Percentiles rank a stretch among this genome's conserved stretches.
Conservation (phyloP, 768 basidiomycete genomes). For the Cubamyces lactineus region DNA sequence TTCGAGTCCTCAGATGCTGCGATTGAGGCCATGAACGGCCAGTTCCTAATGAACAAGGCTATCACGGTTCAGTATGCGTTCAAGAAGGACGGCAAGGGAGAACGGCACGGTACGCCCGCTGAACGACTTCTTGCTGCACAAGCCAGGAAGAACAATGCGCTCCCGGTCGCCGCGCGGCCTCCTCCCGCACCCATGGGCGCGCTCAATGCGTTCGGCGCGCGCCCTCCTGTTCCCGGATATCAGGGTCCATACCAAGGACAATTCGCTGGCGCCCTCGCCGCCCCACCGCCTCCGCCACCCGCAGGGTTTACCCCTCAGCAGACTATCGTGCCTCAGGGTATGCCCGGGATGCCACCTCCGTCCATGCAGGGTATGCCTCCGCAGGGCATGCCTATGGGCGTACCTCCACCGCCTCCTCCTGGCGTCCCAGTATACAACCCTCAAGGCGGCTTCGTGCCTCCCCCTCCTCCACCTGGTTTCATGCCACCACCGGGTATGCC, state of each 20-base stretch:
- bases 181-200: slow-evolving; percentile 65
- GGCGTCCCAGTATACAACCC: slow-evolving; percentile 52
- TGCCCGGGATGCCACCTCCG: slow-evolving; percentile 25
- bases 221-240: slow-evolving; percentile 69
- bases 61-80: slow-evolving; percentile 98
- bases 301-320: slow-evolving; percentile 79
- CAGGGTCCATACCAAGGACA: slow-evolving; percentile 88
- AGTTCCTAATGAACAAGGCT: slow-evolving; percentile 98
- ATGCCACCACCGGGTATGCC: slow-evolving; percentile 45
- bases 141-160: slow-evolving; percentile 92
- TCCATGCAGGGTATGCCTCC: slow-evolving; percentile 37
- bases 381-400: slow-evolving; percentile 44
- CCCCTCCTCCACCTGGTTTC: slow-evolving; percentile 71
- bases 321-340: slow-evolving; percentile 54
- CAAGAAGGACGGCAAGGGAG: slow-evolving; percentile 99
- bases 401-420: slow-evolving; percentile 40
- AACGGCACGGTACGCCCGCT: slow-evolving; percentile 95
- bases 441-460: slow-evolving; percentile 50
- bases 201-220: slow-evolving; percentile 56
- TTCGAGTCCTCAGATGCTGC: slow-evolving; percentile 98
- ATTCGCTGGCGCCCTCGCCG: slow-evolving; percentile 85
- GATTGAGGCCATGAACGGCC: slow-evolving; percentile 94
- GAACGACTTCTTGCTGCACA: slow-evolving; percentile 95
- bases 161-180: slow-evolving; percentile 77
- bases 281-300: slow-evolving; percentile 69